Percentiles rank a stretch among this genome's conserved stretches.
These are phyloP conservation scores for Amanita rubescens DNA, from an alignment of 768 basidiomycete genomes.

Conservation along the genomic window DNA sequence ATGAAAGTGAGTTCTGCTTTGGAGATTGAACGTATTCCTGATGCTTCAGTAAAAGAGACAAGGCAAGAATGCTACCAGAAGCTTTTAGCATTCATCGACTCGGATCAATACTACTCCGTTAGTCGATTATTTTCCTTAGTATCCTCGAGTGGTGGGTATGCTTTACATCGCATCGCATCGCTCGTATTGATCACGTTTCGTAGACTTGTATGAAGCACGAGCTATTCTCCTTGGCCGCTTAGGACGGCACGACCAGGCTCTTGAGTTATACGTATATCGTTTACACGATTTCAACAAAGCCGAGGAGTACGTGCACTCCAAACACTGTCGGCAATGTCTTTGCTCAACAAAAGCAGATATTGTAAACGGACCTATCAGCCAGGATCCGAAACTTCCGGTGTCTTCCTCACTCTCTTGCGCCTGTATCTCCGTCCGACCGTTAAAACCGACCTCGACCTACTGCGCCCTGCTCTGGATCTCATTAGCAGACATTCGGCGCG, in stretches of 20 bases:
- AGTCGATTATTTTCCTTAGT: constrained; percentile 79
- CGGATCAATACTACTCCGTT: constrained; percentile 59
- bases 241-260: constrained; percentile 86
- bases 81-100: constrained; percentile 70
- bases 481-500: constrained; percentile 80
- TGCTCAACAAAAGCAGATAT: constrained; percentile 45
- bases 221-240: constrained; percentile 87
- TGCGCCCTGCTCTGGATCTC: constrained; percentile 80
- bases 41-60: constrained; percentile 29
- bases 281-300: constrained; percentile 80
- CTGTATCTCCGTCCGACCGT: constrained; percentile 78
- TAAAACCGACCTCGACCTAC: constrained; percentile 44
- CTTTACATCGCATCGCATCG: neutral
- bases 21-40: neutral
- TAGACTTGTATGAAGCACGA: constrained; percentile 86
- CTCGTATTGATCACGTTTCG: neutral
- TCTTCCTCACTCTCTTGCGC: constrained; percentile 81
- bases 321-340: neutral
- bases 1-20: constrained; percentile 34
- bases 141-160: constrained; percentile 64
- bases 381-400: constrained; percentile 42
- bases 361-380: constrained; percentile 77
- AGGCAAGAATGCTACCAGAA: constrained; percentile 51
- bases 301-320: constrained; percentile 46
- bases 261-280: constrained; percentile 91